These are phyloP conservation scores for Beauveria pseudobassiana DNA, from an alignment of 2,329 filamentous ascomycete species.

Conservation along the genomic window DNA sequence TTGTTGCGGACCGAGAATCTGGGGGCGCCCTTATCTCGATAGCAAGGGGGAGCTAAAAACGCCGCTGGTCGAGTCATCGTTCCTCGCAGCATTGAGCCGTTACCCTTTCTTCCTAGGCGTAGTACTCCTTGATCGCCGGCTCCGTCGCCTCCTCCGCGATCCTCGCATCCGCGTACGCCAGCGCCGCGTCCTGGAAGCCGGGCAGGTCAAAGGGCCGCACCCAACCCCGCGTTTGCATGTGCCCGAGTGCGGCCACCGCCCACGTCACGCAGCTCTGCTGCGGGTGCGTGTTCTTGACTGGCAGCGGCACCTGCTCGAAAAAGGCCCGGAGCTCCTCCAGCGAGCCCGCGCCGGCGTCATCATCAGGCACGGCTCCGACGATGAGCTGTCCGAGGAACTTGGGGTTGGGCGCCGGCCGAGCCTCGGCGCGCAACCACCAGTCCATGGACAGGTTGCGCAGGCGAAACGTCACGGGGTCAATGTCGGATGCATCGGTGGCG, in stretches of 20 bases:
- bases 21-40: not conserved
- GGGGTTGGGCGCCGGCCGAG: constrained; percentile 13
- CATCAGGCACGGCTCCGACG: constrained; percentile 19
- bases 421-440: constrained; percentile 22
- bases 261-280: constrained; percentile 30
- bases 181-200: constrained; percentile 20
- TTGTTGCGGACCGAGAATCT: not conserved
- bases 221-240: constrained; percentile 21
- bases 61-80: too few species aligned
- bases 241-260: constrained; percentile 20
- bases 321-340: constrained; percentile 15
- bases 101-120: not conserved
- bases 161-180: constrained; percentile 23
- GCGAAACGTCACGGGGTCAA: constrained; percentile 23
- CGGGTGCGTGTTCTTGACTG: constrained; percentile 24
- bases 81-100: too few species aligned
- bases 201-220: constrained; percentile 18
- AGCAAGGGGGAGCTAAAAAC: too few species aligned
- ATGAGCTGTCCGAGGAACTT: constrained; percentile 23
- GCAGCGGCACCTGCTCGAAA: constrained; percentile 20
- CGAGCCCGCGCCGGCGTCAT: constrained; percentile 9
- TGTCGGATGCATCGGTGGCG: constrained; percentile 23
- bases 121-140: not conserved
- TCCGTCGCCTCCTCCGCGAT: constrained; percentile 14
- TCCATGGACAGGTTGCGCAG: constrained; percentile 26